Conservation (phyloP, 495 filamentous ascomycete genomes). For the Penicillium salamii region DNA sequence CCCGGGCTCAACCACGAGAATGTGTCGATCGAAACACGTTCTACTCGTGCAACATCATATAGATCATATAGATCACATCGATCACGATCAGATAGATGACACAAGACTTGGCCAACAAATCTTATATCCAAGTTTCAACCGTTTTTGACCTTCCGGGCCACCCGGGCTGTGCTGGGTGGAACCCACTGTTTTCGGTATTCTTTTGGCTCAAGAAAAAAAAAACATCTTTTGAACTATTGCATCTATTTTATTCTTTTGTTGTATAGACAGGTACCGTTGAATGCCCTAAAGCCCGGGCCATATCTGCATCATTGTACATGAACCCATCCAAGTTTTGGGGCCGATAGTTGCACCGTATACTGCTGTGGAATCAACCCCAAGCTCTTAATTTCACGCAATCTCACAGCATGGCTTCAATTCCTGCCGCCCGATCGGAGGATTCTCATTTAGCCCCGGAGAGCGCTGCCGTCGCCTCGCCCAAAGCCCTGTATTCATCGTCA, state of each 20-base stretch:
- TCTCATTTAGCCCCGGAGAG: slow-evolving; percentile 1
- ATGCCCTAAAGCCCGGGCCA: background rate
- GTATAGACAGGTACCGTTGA: background rate
- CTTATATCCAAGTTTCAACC: too few relatives aligned
- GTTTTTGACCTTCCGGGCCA: slow-evolving; percentile 17
- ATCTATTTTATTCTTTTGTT: too few relatives aligned
- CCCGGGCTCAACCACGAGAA: slow-evolving; percentile 5
- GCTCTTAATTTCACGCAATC: background rate
- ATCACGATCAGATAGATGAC: too few relatives aligned
- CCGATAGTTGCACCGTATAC: slow-evolving; percentile 7
- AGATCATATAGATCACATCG: too few relatives aligned
- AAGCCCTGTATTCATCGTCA: slow-evolving; percentile 19
- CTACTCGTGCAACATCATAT: too few relatives aligned
- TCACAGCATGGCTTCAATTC: slow-evolving; percentile 11
- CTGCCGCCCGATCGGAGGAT: slow-evolving; percentile 5
- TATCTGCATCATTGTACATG: slow-evolving; percentile 12
- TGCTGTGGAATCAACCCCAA: slow-evolving; percentile 7
- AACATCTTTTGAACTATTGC: background rate
- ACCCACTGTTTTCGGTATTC: slow-evolving; percentile 18
- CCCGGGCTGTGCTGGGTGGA: slow-evolving; percentile 40
- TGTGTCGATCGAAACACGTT: slow-evolving; percentile 8
- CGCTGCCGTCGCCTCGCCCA: background rate
- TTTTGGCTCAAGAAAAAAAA: background rate
- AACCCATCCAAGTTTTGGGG: background rate
- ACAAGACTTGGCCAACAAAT: too few relatives aligned